A percentile compares a stretch with the other conserved stretches of the same genome.
phyloP scores from a whole-genome alignment of 192 early-diverging fungal species.

The Backusella psychrophila region DNA sequence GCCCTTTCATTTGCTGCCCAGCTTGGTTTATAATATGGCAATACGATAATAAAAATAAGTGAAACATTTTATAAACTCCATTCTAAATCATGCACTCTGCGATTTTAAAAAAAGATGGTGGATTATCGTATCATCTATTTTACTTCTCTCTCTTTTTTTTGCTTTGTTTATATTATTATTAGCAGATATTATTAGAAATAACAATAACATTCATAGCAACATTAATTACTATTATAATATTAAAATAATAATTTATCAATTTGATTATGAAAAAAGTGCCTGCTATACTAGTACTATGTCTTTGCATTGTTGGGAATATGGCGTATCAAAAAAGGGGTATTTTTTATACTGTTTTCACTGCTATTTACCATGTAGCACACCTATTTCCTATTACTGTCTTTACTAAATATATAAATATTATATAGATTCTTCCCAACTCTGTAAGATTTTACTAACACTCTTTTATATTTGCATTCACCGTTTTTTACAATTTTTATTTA shows the following conservation, averaged over 20 bases:
- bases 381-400: background rate
- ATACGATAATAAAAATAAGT: background rate
- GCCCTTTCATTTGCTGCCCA: conserved; percentile 53
- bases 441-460: background rate
- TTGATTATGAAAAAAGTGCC: background rate
- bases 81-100: background rate
- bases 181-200: background rate
- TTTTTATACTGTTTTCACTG: background rate
- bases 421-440: background rate
- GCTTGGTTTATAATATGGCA: conserved; percentile 18
- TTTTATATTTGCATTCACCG: background rate
- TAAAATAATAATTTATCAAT: background rate
- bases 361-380: background rate
- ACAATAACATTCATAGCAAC: background rate
- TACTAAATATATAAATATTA: background rate
- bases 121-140: background rate
- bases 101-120: background rate
- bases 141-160: background rate
- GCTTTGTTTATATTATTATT: background rate
- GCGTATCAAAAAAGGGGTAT: background rate
- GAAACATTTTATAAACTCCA: conserved; percentile 3
- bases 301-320: background rate
- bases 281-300: background rate
- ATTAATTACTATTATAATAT: background rate
- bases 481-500: background rate